Conservation (phyloP, 1,284 basidiomycete genomes). For the Caloboletus inedulis region DNA sequence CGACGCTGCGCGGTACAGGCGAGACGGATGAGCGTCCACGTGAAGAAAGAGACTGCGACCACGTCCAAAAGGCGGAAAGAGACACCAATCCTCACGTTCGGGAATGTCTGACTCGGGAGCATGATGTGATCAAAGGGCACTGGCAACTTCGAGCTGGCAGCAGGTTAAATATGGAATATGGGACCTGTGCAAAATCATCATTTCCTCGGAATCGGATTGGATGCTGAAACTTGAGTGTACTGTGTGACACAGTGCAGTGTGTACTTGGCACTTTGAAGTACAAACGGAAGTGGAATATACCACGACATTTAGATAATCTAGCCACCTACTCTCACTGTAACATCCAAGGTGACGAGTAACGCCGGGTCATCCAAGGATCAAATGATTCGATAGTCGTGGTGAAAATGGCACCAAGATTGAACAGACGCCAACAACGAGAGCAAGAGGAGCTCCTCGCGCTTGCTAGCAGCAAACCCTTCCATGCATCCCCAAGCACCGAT, state of each 20-base stretch:
- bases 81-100: background rate
- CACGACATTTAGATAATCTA: background rate
- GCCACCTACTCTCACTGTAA: background rate
- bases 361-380: background rate
- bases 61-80: conserved; percentile 4
- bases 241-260: too few relatives aligned
- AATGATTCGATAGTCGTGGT: conserved; percentile 7
- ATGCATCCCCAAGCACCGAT: conserved; percentile 21
- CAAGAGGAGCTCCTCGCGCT: conserved; percentile 71
- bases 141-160: too few relatives aligned
- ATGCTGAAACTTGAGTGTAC: too few relatives aligned
- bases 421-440: conserved; percentile 83
- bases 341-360: background rate
- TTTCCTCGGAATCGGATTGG: background rate
- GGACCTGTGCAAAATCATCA: background rate
- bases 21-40: conserved; percentile 18
- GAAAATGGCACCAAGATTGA: conserved; percentile 68
- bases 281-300: background rate
- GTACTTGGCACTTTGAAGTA: background rate
- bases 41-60: conserved; percentile 17
- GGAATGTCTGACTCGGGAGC: background rate
- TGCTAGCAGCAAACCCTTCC: conserved; percentile 24
- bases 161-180: too few relatives aligned
- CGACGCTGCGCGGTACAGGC: conserved; percentile 7
- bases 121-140: background rate